Conservation (phyloP, 2,329 filamentous ascomycete species). For the Neurospora sp. region DNA sequence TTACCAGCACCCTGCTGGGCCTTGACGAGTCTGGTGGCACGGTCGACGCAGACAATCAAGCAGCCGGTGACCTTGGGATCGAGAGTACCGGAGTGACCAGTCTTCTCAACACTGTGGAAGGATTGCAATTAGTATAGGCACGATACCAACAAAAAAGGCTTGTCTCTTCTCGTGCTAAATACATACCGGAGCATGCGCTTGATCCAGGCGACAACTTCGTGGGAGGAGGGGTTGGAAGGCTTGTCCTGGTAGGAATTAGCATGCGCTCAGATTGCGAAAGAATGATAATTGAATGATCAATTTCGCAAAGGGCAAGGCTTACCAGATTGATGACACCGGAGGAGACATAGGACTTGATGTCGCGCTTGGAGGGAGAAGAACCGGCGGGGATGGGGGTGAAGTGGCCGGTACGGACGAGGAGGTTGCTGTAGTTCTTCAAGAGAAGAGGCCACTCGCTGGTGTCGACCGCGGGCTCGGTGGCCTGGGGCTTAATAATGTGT, state of each 20-base stretch:
- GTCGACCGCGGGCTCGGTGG: constrained; percentile 65
- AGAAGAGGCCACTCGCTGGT: constrained; percentile 88
- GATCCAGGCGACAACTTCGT: constrained; percentile 98
- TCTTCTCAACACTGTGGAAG: constrained; percentile 75
- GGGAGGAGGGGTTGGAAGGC: constrained; percentile 92
- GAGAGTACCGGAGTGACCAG: constrained; percentile 94
- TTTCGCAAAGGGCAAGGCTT: neutral
- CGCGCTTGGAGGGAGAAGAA: constrained; percentile 82
- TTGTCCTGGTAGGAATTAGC: constrained; percentile 46
- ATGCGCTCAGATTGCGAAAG: neutral
- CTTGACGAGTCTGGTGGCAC: constrained; percentile 94
- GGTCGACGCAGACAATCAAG: constrained; percentile 58
- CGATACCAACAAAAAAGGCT: neutral
- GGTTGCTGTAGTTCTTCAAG: constrained; percentile 90
- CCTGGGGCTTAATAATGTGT: constrained; percentile 87
- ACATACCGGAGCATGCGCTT: constrained; percentile 87
- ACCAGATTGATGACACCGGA: constrained; percentile 92
- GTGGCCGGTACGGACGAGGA: constrained; percentile 87
- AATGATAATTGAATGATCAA: neutral
- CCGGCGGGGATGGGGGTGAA: constrained; percentile 95
- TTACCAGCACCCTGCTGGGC: constrained; percentile 98
- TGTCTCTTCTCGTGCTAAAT: neutral
- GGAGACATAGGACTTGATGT: constrained; percentile 93
- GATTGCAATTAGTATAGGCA: constrained; percentile 6
- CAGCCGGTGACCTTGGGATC: constrained; percentile 80